phyloP scores from a whole-genome alignment of 1,139 yeast species.

The Lodderomyces parapsilosis region DNA sequence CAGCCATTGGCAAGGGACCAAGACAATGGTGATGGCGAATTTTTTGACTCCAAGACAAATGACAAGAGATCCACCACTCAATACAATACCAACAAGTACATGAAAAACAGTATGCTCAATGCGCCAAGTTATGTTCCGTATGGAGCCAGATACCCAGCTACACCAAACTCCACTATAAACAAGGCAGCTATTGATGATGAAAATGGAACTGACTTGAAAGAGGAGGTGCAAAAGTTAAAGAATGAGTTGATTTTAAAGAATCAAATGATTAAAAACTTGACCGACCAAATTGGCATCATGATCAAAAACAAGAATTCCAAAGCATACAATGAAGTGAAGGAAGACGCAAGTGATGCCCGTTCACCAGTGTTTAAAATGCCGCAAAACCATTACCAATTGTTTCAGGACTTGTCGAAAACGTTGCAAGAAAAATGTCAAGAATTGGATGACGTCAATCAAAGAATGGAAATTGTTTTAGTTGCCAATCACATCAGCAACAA shows the following conservation, averaged over 20 bases:
- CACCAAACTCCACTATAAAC: not conserved
- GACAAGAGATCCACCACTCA: not conserved
- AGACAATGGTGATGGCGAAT: not conserved
- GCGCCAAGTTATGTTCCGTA: constrained; percentile 32
- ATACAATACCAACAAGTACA: constrained; percentile 4
- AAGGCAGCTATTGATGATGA: not conserved
- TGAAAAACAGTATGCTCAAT: constrained; percentile 17
- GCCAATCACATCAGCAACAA: constrained; percentile 14
- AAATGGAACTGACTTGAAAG: constrained; percentile 10
- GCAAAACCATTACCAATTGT: constrained; percentile 45
- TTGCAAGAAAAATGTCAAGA: constrained; percentile 53
- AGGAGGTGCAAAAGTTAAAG: constrained; percentile 28
- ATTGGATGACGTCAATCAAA: constrained; percentile 55
- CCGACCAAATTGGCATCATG: constrained; percentile 26
- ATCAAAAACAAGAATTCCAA: constrained; percentile 16
- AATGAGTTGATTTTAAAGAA: constrained; percentile 34
- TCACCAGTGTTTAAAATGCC: constrained; percentile 28
- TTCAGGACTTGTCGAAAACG: constrained; percentile 50
- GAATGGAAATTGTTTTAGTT: constrained; percentile 61
- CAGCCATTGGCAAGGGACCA: constrained; percentile 1
- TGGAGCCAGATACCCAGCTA: not conserved
- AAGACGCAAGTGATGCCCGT: not conserved
- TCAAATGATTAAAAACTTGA: constrained; percentile 36
- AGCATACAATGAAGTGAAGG: constrained; percentile 1
- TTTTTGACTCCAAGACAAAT: not conserved